Evolutionary conservation across 2,329 filamentous ascomycete species (phyloP), one percentile per base, ranked within the genome.

Genomic region (Penicillium olsonii): DNA sequence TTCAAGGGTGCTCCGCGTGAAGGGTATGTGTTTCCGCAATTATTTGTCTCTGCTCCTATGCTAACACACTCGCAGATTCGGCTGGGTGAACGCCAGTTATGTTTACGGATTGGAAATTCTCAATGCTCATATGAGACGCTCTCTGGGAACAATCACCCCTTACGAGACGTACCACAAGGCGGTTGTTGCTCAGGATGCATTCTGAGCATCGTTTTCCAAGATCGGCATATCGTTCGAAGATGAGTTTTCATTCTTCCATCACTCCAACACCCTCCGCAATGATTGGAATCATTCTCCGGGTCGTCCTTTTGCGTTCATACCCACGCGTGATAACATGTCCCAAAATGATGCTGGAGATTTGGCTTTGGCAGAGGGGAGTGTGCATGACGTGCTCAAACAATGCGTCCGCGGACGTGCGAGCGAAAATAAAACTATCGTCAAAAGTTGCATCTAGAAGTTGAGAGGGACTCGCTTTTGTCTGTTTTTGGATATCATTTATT

Each of bases 61-160:
- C 53, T 55, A 51, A 55, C 19, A 45, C 40, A 18, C 37, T 42
- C 48, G 42, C 65, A 96, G 92, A 50, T 99, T 99, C 67, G 94
- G 92, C 44, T 99, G 94, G 94, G 94, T 97, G 65, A 99, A 99
- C 68, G 92, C 94, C 64, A 96, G 92, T 68, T 99, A 95, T 69
- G 88, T 97, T 49, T 95, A 95, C 66, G 94, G 92, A 34, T 79
- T 97, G 53, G 87, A 92, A 59, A 88, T 96, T 60, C 80, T 96
- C 52, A 92, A 88, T 62, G 87, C 89, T 26, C 90, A 96, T 72
- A 92, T 94, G 84, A 85, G 87, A 68, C 87, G 92, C 62, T 90
- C 92, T 1, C 78, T 99, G 33, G 92, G 92, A 48, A 88, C 91
- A 6, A 79, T 95, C 60, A 96, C 92, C 4, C 87, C 88, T 2